These are phyloP conservation scores for Lactarius sanguifluus DNA, from an alignment of 768 basidiomycete genomes.

Conservation along the genomic window DNA sequence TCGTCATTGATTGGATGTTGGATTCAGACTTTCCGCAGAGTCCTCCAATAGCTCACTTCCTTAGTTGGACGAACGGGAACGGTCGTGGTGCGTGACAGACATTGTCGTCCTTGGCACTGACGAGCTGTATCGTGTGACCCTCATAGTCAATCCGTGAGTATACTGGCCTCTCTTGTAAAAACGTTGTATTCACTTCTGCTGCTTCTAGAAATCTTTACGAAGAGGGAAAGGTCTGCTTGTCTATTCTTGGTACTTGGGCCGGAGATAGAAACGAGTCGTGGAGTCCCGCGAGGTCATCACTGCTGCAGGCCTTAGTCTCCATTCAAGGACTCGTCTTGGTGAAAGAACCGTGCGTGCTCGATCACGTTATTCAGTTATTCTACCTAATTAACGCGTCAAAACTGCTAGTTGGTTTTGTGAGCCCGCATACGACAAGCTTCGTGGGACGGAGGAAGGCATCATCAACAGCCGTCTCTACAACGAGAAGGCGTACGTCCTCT, in stretches of 20 bases:
- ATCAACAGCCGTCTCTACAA: conserved; percentile 91
- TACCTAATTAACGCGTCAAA: background rate
- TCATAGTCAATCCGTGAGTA: conserved; percentile 73
- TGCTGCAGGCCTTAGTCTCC: conserved; percentile 90
- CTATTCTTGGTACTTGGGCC: conserved; percentile 89
- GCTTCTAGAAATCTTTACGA: conserved; percentile 79
- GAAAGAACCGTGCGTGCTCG: conserved; percentile 75
- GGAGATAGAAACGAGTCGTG: conserved; percentile 88
- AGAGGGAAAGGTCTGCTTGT: conserved; percentile 92
- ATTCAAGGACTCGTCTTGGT: conserved; percentile 94
- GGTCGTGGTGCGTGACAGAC: conserved; percentile 61
- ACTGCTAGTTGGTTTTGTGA: conserved; percentile 78
- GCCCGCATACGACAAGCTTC: conserved; percentile 89
- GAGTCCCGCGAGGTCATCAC: conserved; percentile 79
- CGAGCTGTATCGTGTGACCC: background rate
- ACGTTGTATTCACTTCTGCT: background rate
- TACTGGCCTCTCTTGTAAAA: background rate
- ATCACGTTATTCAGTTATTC: conserved; percentile 13
- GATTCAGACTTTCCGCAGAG: conserved; percentile 80
- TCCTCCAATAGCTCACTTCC: conserved; percentile 86
- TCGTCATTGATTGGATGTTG: conserved; percentile 92
- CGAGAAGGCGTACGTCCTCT: conserved; percentile 91
- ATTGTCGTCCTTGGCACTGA: background rate
- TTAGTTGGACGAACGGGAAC: conserved; percentile 93
- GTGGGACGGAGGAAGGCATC: conserved; percentile 86